Base-by-base conservation (phyloP, 1,284 basidiomycete genomes). In the Singerocomus inundabilis region DNA sequence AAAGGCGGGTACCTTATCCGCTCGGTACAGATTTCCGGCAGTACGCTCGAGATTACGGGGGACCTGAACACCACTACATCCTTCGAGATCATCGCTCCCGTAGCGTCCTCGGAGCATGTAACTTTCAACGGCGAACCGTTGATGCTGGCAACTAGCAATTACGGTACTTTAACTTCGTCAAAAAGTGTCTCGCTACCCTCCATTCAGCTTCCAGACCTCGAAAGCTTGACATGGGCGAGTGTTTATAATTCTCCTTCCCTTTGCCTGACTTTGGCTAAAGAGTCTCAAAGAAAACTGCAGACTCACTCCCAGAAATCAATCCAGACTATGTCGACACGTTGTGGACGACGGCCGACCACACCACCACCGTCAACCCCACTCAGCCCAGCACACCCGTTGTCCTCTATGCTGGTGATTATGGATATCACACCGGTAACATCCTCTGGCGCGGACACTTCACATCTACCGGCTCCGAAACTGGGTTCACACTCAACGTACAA, bases 391-490 rank as follows among this genome's bases (percentile, higher is more conserved):
- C 74, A 2, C 57, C 70, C 16, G 69, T 72, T 9, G 69, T 76
- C 34, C 72, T 81, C 10, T 79, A 74, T 43, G 73, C 76, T 0
- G 72, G 75, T 40, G 76, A 80, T 36, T 82, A 81, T 55, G 79
- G 77, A 5, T 81, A 71, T 54, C 79, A 80, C 55, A 76, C 72
- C 1, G 79, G 79, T n/a, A 78, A 77, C 55, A 75, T 80, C 43
- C 55, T 81, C 21, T 82, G 78, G 77, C 70, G 78, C 1, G 79
- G 70, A 7, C 73, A 75, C 38, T 80, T 81, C 60, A 70, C 55
- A 35, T 69, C 75, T 4, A 72, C 69, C 0, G 74, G 76, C 4
- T 45, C 57, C 13, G 72, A 75, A 57, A 71, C 66, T 1, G 76
- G 71, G 1, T 70, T 81, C 51, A 65, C 46, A 7, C 52, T 71